phyloP scores from a whole-genome alignment of 2,329 filamentous ascomycete species.

The Emericellopsis atlantica region DNA sequence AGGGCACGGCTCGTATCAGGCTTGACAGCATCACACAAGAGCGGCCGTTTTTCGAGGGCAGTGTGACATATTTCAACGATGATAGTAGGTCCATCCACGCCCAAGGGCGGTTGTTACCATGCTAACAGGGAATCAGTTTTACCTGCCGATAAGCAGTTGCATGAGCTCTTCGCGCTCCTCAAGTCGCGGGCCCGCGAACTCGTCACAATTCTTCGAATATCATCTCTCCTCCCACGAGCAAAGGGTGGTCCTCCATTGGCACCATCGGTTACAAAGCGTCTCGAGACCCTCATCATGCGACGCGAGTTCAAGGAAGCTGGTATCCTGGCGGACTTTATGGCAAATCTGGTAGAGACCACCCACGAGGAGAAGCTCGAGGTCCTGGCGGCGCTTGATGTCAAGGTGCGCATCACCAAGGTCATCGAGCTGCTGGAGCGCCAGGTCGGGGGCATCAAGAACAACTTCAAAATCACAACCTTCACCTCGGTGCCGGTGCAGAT shows the following conservation, averaged over 20 bases:
- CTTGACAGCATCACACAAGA: slow-evolving; percentile 57
- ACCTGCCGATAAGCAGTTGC: slow-evolving; percentile 43
- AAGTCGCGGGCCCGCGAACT: slow-evolving; percentile 81
- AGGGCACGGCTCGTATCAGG: slow-evolving; percentile 67
- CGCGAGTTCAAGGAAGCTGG: slow-evolving; percentile 77
- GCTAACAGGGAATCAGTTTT: slow-evolving; percentile 11
- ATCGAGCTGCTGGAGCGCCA: slow-evolving; percentile 76
- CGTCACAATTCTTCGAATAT: slow-evolving; percentile 70
- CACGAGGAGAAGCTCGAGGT: slow-evolving; percentile 88
- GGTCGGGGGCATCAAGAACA: slow-evolving; percentile 73
- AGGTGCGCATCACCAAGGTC: slow-evolving; percentile 66
- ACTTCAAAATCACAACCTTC: slow-evolving; percentile 72
- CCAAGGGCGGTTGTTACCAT: neutral
- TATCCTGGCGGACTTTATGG: slow-evolving; percentile 88
- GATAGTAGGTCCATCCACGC: slow-evolving; percentile 34
- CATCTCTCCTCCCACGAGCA: slow-evolving; percentile 66
- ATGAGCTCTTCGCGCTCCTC: slow-evolving; percentile 63
- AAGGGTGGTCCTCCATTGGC: slow-evolving; percentile 55
- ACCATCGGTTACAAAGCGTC: slow-evolving; percentile 70
- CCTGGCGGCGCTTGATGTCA: slow-evolving; percentile 67
- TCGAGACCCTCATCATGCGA: slow-evolving; percentile 77
- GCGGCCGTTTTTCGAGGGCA: slow-evolving; percentile 75
- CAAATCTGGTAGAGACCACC: slow-evolving; percentile 75
- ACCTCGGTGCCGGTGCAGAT: slow-evolving; percentile 53
- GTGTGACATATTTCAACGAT: slow-evolving; percentile 60